Base-by-base conservation (phyloP, 1,139 yeast species). In the Sugiyamaella novakii region DNA sequence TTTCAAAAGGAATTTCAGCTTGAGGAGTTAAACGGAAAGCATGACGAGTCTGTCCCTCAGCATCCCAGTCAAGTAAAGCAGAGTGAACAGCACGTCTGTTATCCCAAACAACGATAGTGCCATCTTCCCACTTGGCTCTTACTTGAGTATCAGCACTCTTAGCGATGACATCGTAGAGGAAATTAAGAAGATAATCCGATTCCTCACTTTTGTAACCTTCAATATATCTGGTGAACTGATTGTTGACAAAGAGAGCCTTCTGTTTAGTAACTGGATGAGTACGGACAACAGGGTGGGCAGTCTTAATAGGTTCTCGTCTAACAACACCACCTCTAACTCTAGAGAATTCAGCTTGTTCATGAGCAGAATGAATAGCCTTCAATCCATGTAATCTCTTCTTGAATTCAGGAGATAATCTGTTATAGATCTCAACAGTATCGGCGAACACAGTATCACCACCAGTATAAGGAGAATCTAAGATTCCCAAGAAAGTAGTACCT, bases 371-470 rank as follows among this genome's bases (percentile, higher is more conserved):
- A 40, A 74, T 67, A 15, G 78, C 83, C 54, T 74, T 69, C 49
- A 80, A 71, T 1, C 79, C 79, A 36, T 71, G 74, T 42, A 81
- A 66, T 41, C 76, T 64, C 56, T 75, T 65, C 59, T 76, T 70
- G 65, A 80, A 75, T 22, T 70, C 74, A 5, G 80, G 79, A 1
- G 84, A 79, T 47, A 81, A 71, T 58, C 84, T 71, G 45, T 78
- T 73, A 63, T 80, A 81, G 12, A 81, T 83, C 59, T 78, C 83
- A 40, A 71, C 71, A 27, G 77, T 72, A 55, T 80, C 82, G 17
- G 79, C 72, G 59, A 79, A 81, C 38, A 79, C 67, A 19, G 86
- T 81, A 59, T 81, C 86, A 49, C 84, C 84, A 48, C 85, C 85
- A 21, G 75, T 55, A 49, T 71, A 72, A 35, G 84, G 80, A 33